phyloP scores from a whole-genome alignment of 139 green algal genomes.

The Astrephomene gubernaculifera region DNA sequence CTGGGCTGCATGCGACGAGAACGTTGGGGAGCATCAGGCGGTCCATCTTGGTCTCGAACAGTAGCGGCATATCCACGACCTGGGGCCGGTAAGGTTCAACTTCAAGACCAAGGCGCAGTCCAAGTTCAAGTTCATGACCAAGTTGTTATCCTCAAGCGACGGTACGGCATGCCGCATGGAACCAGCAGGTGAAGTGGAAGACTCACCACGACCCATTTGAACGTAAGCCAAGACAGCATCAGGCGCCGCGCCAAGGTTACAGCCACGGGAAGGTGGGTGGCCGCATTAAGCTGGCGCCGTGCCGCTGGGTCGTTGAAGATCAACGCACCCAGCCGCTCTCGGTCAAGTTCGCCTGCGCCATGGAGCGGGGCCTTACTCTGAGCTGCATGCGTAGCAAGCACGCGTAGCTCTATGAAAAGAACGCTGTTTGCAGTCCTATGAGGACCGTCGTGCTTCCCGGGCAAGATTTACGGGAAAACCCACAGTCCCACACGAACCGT shows the following conservation, averaged over 20 bases:
- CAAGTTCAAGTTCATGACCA: too few species aligned
- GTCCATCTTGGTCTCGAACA: conserved; percentile 82
- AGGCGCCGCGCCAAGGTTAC: conserved; percentile 65
- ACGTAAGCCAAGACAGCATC: conserved; percentile 60
- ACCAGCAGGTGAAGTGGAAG: too few species aligned
- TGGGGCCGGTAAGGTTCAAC: too few species aligned
- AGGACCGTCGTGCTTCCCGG: too few species aligned
- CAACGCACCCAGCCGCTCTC: conserved; percentile 69
- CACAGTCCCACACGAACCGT: conserved; percentile 66
- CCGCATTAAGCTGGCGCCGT: conserved; percentile 74
- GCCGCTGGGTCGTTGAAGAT: conserved; percentile 69
- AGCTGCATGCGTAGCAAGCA: too few species aligned
- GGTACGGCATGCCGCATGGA: too few species aligned
- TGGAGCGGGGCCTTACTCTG: not conserved
- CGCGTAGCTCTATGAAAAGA: too few species aligned
- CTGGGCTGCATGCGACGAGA: conserved; percentile 66
- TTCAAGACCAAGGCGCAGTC: too few species aligned
- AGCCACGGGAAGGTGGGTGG: conserved; percentile 77
- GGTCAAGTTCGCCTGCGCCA: conserved; percentile 73
- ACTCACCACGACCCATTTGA: conserved; percentile 57
- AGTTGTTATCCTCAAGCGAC: too few species aligned
- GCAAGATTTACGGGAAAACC: too few species aligned
- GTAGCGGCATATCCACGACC: conserved; percentile 89
- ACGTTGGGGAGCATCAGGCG: conserved; percentile 48
- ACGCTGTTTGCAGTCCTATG: too few species aligned